Evolutionary conservation across 768 basidiomycete species (phyloP), one percentile per base, ranked within the genome.

Genomic region (Pleurotus djamor): DNA sequence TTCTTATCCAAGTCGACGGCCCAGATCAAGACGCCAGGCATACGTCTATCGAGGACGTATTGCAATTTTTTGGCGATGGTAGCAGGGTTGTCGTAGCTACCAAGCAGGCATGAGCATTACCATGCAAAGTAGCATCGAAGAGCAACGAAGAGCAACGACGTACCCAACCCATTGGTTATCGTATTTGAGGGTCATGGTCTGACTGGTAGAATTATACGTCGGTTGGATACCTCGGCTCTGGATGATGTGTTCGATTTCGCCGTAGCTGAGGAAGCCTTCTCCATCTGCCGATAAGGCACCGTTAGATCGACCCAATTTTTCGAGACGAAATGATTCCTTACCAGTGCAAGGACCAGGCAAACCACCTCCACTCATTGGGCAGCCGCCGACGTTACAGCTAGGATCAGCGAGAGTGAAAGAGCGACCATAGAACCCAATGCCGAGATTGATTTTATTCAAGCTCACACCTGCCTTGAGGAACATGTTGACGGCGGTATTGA

Each of bases 1-100:
- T 52, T 59, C 45, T 52, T 59, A 59, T 59, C 58, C 6, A 59
- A 49, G 43, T 59, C 58, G 5, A 59, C 58, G 10, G 58, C 58
- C 58, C 50, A 59, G 32, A 59, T 59, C 41, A 52, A 52, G 16
- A 59, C 58, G 45, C 58, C 58, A 34, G 58, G 58, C 58, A 59
- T 59, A 36, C 32, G 5, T 16, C 58, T 43, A 41, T 52, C 44
- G 21, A 59, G 48, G 17, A 59, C 58, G 35, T 58, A 59, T 41
- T 59, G 37, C 33, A 59, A 47, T 35, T 59, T 59, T 28, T 52
- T 38, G 14, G 58, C 37, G 28, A 59, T 59, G 21, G 58, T 59
- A 36, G 50, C 50, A 2, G 58, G 58, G 21, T 59, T 52, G 32
- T 59, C 58, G 38, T 59, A 59, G 38, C 58, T 59, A 21, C 13